Conservation (phyloP, 2,329 filamentous ascomycete genomes). For the Niveomyces coronatus region DNA sequence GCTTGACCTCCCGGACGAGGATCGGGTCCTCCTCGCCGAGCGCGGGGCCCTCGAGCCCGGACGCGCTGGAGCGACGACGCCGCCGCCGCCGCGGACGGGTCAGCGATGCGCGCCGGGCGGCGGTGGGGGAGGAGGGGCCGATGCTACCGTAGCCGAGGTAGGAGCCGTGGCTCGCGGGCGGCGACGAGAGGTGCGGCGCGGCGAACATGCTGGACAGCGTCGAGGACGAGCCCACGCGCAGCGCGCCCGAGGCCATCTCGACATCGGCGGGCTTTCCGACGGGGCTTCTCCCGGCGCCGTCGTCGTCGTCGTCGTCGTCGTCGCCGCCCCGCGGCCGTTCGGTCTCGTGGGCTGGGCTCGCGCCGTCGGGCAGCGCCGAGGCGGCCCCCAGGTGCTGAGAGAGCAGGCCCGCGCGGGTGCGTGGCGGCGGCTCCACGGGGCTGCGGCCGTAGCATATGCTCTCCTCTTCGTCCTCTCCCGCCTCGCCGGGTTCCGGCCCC, state of each 20-base stretch:
- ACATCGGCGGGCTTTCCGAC: conserved; percentile 39
- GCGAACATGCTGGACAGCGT: conserved; percentile 40
- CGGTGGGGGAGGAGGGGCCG: no score
- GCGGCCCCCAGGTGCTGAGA: conserved; percentile 32
- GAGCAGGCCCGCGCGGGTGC: conserved; percentile 34
- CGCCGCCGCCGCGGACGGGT: conserved; percentile 27
- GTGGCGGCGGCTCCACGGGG: conserved; percentile 26
- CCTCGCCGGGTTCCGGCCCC: no score
- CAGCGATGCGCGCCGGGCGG: conserved; percentile 32
- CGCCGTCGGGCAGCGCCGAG: no score
- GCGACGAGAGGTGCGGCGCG: conserved; percentile 52
- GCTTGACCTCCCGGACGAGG: conserved; percentile 80
- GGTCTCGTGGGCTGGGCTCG: no score
- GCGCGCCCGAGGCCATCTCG: conserved; percentile 25
- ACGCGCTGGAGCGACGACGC: conserved; percentile 26
- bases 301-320: conserved; percentile 7
- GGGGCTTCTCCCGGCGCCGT: conserved; percentile 29
- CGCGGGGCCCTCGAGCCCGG: conserved; percentile 20
- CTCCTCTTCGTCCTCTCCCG: conserved; percentile 17
- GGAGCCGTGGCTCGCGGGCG: conserved; percentile 60
- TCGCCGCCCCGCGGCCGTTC: no score
- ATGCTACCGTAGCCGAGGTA: conserved; percentile 46
- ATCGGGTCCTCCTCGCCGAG: conserved; percentile 61
- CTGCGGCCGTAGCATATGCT: conserved; percentile 31
- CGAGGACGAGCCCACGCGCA: conserved; percentile 12